Evolutionary conservation across 2,329 filamentous ascomycete genomes (phyloP), one percentile per base, ranked within the genome.

Genomic region (Talaromyces amestolkiae): DNA sequence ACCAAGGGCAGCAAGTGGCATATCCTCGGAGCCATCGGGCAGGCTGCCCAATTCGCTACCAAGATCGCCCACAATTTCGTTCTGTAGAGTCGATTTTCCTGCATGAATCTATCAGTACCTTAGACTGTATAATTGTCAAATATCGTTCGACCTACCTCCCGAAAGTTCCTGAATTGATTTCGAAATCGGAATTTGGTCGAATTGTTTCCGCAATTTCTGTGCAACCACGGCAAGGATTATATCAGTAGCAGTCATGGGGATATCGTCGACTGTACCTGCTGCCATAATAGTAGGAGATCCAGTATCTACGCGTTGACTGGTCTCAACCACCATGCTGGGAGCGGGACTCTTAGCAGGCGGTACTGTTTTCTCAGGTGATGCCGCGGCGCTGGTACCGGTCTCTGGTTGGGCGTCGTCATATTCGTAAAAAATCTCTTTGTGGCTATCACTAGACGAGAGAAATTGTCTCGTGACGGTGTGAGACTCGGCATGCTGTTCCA

Each of bases 21-120:
- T 69, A 37, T 80, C 78, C 58, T 82, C 80, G 4, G 74, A 70
- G 9, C 76, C 73, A 45, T 81, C 78, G 5, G 80, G 79, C 1
- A 79, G 66, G 6, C 67, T 70, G 9, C 77, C 79, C 65, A 82
- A 80, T 66, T 82, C 80, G 22, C 71, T 71, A 10, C 72, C 68
- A 24, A 82, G 73, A 67, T 82, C 79, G 2, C 80, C 80, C 11
- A 78, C 74, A 61, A 82, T 73, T 65, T 82, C 80, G 63, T 82
- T 82, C 64, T 82, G 77, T 2, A 82, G 70, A 1, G 80, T 81
- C 1, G 80, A 82, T 61, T 76, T 75, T 4, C 78, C 77, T 75
- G 58, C 7, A 27, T 10, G 37, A 63, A 66, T 62, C 64, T 65
- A 53, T 60, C 19, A 39, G 37, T 62, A n/a, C n/a, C 66, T 27